Base-by-base conservation (phyloP, 2,329 filamentous ascomycete species). In the Fusarium pseudoanthophilum region DNA sequence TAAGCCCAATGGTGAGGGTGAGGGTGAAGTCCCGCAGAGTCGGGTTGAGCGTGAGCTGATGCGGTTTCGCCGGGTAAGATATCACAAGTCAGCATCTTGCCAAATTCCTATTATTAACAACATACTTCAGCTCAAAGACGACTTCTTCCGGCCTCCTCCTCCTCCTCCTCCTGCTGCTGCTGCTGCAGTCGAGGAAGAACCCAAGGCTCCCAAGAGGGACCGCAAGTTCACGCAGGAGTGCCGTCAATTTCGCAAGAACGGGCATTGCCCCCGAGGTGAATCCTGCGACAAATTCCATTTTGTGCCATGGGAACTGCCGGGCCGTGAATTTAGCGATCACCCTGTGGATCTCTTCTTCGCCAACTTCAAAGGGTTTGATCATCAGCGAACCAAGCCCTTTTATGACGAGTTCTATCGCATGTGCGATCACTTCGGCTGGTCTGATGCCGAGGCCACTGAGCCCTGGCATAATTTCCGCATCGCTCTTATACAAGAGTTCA, bases 261-360 rank as follows among this genome's bases (percentile, higher is more conserved):
- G 42, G 2, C 20, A 28, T 18, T 56, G 39, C 49, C 4, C 1
- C 5, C n/a, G 21, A 16, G n/a, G 48, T 3, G 40, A 15, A 20
- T 21, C 26, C 15, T 34, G 34, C 15, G 34, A 16, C 15, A 16
- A 16, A 1, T 24, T 36, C 4, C 48, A 60, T 3, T 24, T 60
- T 36, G 40, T 24, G 4, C 34, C 37, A 1, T 39, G 55, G 48
- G 48, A 51, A 14, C 21, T 51, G 5, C 48, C 48, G 6, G 48
- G 48, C 7, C 7, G 9, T 2, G 15, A 24, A 1, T 48, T 7
- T 6, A 28, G 4, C 5, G 48, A 34, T 1, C 53, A 58, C 24
- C 67, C 65, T 18, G 63, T 75, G 20, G 63, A 71, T 4, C 28
- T 49, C 5, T 76, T 62, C 45, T 75, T 74, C 10, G 40, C 62